Conservation (phyloP, 2,329 filamentous ascomycete species). For the Fusarium multiceps region DNA sequence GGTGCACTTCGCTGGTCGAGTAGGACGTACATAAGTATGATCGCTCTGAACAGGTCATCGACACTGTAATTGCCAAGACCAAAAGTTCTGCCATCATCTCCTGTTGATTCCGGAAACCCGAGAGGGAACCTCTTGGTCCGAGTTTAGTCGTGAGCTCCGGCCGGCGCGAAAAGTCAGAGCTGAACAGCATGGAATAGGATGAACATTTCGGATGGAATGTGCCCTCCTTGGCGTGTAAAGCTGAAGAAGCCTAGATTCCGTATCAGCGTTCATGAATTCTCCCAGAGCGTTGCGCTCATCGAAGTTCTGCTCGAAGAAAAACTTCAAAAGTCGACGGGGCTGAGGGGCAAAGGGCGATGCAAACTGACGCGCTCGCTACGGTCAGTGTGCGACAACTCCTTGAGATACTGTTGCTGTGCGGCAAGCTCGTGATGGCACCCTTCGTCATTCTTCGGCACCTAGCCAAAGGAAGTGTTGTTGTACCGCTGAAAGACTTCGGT, state of each 20-base stretch:
- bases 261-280: background rate
- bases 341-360: background rate
- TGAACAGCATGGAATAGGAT: background rate
- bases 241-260: background rate
- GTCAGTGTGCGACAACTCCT: background rate
- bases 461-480: background rate
- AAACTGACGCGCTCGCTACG: accelerated
- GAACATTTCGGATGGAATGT: background rate
- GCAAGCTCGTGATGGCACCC: background rate
- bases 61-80: no score
- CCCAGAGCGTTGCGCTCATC: background rate
- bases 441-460: no score
- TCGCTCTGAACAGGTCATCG: no score
- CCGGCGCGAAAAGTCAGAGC: background rate
- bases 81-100: no score
- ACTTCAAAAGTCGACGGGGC: accelerated
- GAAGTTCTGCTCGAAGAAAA: background rate
- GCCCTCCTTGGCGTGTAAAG: background rate
- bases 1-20: no score
- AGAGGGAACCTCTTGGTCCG: background rate
- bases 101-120: no score
- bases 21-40: no score
- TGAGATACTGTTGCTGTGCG: background rate
- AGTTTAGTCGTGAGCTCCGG: background rate
- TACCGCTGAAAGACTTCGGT: background rate